Percentiles rank a stretch among this genome's conserved stretches.
These are phyloP conservation scores for Trebouxia sp. DNA, from an alignment of 139 green algal genomes.

Conservation along the genomic window DNA sequence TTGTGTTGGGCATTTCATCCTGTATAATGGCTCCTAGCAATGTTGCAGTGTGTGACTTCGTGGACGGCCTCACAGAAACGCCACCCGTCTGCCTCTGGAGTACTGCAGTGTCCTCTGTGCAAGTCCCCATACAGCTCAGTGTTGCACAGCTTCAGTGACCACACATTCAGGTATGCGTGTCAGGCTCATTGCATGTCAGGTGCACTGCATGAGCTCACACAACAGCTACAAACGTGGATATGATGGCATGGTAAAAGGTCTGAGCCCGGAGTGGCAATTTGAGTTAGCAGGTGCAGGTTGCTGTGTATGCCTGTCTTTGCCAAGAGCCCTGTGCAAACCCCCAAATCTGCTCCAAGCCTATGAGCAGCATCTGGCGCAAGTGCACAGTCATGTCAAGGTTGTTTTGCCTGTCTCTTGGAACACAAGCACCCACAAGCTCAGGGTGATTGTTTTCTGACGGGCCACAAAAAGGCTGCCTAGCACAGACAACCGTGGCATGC, in stretches of 20 bases:
- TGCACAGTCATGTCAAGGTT: not conserved
- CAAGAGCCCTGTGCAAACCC: not conserved
- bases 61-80: not conserved
- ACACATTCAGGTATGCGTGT: not conserved
- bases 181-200: no score
- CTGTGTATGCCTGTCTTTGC: not conserved
- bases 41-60: not conserved
- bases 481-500: not conserved
- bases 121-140: not conserved
- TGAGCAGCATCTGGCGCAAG: not conserved
- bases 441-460: conserved; percentile 10
- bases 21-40: no score
- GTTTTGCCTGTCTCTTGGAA: conserved; percentile 7
- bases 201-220: no score
- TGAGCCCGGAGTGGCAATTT: not conserved
- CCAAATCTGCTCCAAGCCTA: not conserved
- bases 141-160: not conserved
- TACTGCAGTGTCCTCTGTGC: not conserved
- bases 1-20: no score
- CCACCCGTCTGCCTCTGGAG: not conserved
- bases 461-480: not conserved
- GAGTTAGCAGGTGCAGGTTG: not conserved
- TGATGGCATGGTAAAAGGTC: conserved; percentile 26
- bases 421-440: conserved; percentile 2
- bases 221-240: not conserved